phyloP scores from a whole-genome alignment of 176 grass and related monocot species.

The Hsuehochloa calcarea region DNA sequence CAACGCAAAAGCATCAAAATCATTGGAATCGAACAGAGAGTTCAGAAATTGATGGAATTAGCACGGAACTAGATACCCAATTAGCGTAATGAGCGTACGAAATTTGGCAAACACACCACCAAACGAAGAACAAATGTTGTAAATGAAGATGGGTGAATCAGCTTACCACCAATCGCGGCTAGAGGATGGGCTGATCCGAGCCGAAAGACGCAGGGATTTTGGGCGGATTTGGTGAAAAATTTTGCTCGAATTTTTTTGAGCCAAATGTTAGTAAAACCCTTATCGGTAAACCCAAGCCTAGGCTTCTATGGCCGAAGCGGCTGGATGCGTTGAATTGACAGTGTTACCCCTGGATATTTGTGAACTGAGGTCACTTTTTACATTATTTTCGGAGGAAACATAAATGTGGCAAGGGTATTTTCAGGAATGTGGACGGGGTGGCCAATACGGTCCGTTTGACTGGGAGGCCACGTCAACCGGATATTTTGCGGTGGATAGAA shows the following conservation, averaged over 20 bases:
- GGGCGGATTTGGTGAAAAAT: not conserved
- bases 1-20: not conserved
- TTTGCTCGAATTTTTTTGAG: not conserved
- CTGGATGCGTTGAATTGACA: not conserved
- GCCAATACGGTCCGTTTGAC: not conserved
- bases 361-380: not conserved
- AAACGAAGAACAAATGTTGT: not conserved
- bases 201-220: not conserved
- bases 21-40: not conserved
- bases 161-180: slow-evolving; percentile 29
- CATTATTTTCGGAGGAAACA: not conserved
- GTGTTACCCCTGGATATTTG: slow-evolving; percentile 26
- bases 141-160: not conserved
- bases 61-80: not conserved
- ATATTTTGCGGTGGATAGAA: not conserved
- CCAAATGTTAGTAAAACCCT: slow-evolving; percentile 41
- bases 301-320: slow-evolving; percentile 23
- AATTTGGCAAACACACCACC: not conserved
- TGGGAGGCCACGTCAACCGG: not conserved
- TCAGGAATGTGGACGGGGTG: not conserved
- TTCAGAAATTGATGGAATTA: not conserved
- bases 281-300: slow-evolving; percentile 36
- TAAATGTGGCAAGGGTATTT: not conserved
- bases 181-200: not conserved
- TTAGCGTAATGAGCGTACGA: not conserved